A percentile compares a stretch with the other conserved stretches of the same genome.
Evolutionary conservation across 192 early-diverging fungal genomes (phyloP).

Genomic region (Linderina pennispora): DNA sequence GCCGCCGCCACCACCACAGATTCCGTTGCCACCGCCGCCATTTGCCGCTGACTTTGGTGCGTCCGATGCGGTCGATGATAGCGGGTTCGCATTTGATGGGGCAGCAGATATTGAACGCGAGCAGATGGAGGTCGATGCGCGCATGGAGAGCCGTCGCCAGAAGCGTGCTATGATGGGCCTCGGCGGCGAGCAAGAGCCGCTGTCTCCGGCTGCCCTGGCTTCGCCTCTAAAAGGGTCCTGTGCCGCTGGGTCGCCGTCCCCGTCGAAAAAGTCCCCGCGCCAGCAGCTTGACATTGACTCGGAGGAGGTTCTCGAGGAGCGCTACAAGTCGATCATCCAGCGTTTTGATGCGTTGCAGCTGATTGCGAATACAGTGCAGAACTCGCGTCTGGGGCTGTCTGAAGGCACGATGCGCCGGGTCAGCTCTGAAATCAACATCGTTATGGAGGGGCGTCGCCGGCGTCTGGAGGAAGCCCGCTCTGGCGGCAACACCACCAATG

Average conservation of each 20-base stretch:
- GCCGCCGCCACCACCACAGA: no score
- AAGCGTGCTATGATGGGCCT: not conserved
- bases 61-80: no score
- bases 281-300: not conserved
- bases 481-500: no score
- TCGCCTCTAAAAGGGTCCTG: no score
- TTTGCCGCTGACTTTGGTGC: no score
- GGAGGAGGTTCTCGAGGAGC: constrained; percentile 4
- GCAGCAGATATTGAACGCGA: constrained; percentile 41
- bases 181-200: no score
- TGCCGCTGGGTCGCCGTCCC: not conserved
- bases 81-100: constrained; percentile 41
- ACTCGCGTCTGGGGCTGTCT: constrained; percentile 39
- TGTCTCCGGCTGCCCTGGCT: no score
- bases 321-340: constrained; percentile 19
- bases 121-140: constrained; percentile 25
- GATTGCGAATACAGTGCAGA: constrained; percentile 42
- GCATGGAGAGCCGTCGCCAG: not conserved
- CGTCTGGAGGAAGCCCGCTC: constrained; percentile 12
- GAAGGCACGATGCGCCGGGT: constrained; percentile 33
- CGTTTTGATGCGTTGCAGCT: constrained; percentile 33
- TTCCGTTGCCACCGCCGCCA: no score
- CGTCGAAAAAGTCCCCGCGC: not conserved
- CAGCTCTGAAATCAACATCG: constrained; percentile 38
- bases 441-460: constrained; percentile 19